Evolutionary conservation across 495 filamentous ascomycete genomes (phyloP), one percentile per base, ranked within the genome.

Genomic region (Aspergillus saccharolyticus): DNA sequence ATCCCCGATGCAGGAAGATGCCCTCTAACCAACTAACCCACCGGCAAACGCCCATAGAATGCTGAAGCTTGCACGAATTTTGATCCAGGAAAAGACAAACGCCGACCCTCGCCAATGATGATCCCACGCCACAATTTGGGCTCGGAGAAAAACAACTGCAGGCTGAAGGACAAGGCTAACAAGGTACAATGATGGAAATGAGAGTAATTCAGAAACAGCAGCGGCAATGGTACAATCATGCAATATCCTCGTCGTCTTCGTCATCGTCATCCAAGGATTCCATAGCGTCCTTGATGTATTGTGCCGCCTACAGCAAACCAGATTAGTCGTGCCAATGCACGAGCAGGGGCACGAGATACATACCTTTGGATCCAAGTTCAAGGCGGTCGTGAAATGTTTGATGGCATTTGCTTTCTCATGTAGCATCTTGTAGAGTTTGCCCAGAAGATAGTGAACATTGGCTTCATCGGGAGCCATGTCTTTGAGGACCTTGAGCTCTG

Each of bases 291-390:
- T 97, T 97, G 70, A 97, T 96, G 67, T 89, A 86, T 58, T 86
- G 83, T 61, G 87, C 89, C 64, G 92, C 91, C 92, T 97, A 63
- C 7, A 39, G 33, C 14, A 44, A 16, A 47, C 18, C 54, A 42
- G 52, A 52, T 71, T 70, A 66, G 73, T 57, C 30, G 30, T 21
- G 17, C 4, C 0, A 46, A 10, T 3, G n/a, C 19, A 16, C 8
- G 25, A 14, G 1, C 17, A 18, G 2, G 53, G 44, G 24, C n/a
- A 5, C 39, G 18, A 18, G 3, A 19, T 2, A 17, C 74, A 52
- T 78, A 95, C 92, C 87, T 97, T 97, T 24, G 93, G 94, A 79
- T 98, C 94, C 64, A 98, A 74, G 72, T 96, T 96, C 68, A 97
- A 70, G 21, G 95, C 94, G 66, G 89, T 90, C 0, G 94, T 97